A percentile compares a stretch with the other conserved stretches of the same genome.
phyloP scores from a whole-genome alignment of 306 rosid species.

The Gastrolobium villosum region DNA sequence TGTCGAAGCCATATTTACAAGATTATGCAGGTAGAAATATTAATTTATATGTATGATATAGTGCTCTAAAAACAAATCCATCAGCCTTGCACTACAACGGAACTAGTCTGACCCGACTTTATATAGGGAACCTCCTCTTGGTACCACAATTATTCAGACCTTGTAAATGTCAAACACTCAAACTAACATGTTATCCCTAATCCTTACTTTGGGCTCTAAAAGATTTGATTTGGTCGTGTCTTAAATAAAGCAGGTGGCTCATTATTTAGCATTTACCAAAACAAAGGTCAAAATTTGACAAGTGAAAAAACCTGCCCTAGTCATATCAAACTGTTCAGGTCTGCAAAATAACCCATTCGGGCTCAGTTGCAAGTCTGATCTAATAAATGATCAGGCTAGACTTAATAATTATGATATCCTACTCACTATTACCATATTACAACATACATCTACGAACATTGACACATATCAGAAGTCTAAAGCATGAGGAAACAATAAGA shows the following conservation, averaged over 20 bases:
- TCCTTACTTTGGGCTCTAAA: not conserved
- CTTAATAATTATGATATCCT: not conserved
- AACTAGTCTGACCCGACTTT: not conserved
- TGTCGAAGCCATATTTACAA: conserved; percentile 33
- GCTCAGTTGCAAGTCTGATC: not conserved
- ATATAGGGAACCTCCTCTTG: not conserved
- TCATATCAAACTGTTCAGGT: not conserved
- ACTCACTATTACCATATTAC: not conserved
- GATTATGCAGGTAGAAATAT: conserved; percentile 6
- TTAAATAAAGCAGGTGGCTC: not conserved
- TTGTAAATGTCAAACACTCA: not conserved
- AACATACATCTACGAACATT: not conserved
- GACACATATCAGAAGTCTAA: not conserved
- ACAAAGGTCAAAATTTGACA: not conserved
- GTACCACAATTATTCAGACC: conserved; percentile 14
- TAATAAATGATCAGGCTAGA: not conserved
- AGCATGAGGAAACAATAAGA: not conserved
- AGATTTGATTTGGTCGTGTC: not conserved
- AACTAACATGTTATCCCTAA: not conserved
- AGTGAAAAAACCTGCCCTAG: not conserved
- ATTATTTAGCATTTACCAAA: not conserved
- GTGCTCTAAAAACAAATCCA: conserved; percentile 37
- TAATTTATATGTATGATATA: conserved; percentile 2
- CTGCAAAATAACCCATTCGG: not conserved
- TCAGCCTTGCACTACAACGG: not conserved